Evolutionary conservation across 2,329 filamentous ascomycete species (phyloP), one percentile per base, ranked within the genome.

Genomic region (Ceratocystiopsis sp.): DNA sequence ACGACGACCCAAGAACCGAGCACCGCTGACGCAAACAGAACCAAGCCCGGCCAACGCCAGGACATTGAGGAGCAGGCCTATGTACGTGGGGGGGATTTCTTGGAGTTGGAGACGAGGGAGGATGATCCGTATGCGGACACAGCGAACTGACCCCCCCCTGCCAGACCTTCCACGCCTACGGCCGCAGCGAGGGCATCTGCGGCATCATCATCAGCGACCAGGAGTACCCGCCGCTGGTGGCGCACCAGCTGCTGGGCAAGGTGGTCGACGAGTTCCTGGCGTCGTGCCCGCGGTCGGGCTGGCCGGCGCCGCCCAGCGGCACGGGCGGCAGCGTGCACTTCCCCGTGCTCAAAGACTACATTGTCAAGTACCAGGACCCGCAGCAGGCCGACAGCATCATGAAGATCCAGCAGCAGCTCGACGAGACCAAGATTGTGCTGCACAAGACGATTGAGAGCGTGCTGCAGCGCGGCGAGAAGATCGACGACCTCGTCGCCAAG

Each of bases 341-440:
- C 58, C 81, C 82, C 37, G 73, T 80, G 57, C 70, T 96, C 44
- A 79, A 84, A 59, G 80, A 85, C 37, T 93, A 93, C 62, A 58
- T 75, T 40, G 55, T 56, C 55, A 70, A 70, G 55, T 93, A 86
- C 65, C 84, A 94, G 66, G 83, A 95, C 60, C 86, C 89, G 13
- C 69, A 78, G 56, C 43, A 93, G 64, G 87, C 85, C 51, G 86
- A 93, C 65, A 89, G 80, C 62, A 93, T 96, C 58, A 75, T 85
- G 69, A 87, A 85, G 71, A 95, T 98, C 55, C 89, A 96, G 63
- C 82, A 85, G 65, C 86, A 98, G 66, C 71, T 98, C 48, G 87
- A 96, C 57, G 87, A 95, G 70, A 96, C 89, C 48, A 96, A 95
- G 73, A 87, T 93, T 57, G 80, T 94, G 46, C 70, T 98, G 54